Base-by-base conservation (phyloP, 2,329 filamentous ascomycete genomes). In the Apiospora aurea region DNA sequence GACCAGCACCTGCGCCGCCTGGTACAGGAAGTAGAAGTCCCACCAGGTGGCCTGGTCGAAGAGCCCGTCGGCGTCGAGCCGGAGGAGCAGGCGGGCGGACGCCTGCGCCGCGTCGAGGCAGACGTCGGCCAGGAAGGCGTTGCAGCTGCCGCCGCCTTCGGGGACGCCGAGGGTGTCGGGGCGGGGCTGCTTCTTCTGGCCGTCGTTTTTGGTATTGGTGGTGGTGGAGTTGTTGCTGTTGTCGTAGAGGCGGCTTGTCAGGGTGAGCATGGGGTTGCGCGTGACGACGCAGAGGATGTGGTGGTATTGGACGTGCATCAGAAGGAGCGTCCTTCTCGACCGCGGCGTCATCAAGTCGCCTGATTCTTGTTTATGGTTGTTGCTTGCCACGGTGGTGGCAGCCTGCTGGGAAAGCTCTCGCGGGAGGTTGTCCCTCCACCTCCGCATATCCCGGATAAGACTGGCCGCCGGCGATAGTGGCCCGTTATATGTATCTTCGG, bases 21-120 rank as follows among this genome's bases (percentile, higher is more conserved):
- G 75, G 57, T 84, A 79, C 3, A 81, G 75, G 57, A 81, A 84
- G 78, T 82, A 85, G 5, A 82, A 75, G 69, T 85, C 83, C 76
- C 80, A 83, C 80, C 81, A 83, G 1, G 80, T 81, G 21, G 82
- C 78, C n/a, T 80, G 75, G 72, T 85, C 81, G 69, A 84, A 83
- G 53, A 80, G 81, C 6, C 77, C 77, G 53, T 81, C 78, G 2
- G 77, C 68, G n/a, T 82, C 81, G 0, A 84, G 77, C 67, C 80
- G 78, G 24, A 81, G 75, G 4, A 85, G 72, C 41, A 82, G 77
- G 16, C 76, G 78, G 41, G 80, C 78, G 13, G 82, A 73, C 0
- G 75, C 74, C 47, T 80, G 79, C 3, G 82, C 82, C 4, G 82
- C 82, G 14, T 81, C 78, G 21, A 81, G 76, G 71, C 82, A 84